A percentile compares a stretch with the other conserved stretches of the same genome.
phyloP scores from a whole-genome alignment of 2,329 filamentous ascomycete species.

The Sphaerostilbella broomeana region DNA sequence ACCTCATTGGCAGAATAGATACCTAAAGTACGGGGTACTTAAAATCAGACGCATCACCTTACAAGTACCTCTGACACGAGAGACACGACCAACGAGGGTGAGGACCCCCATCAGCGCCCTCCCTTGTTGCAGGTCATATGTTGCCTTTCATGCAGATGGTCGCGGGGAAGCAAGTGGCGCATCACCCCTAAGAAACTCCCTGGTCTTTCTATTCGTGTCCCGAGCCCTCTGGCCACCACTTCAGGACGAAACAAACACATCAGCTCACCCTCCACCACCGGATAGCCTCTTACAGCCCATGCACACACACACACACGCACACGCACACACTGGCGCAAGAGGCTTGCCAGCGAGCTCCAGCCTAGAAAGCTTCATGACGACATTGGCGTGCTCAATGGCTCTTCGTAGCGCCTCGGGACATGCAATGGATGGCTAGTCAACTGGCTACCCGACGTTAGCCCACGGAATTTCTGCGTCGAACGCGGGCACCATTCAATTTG shows the following conservation, averaged over 20 bases:
- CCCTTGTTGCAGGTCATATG: not conserved
- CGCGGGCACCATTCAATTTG: conserved; percentile 5
- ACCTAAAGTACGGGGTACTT: too few species aligned
- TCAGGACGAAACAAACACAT: not conserved
- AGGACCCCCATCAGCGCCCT: too few species aligned
- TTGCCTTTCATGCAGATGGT: conserved; percentile 9
- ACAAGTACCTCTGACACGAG: too few species aligned
- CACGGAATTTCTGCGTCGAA: conserved; percentile 5
- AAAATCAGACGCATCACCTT: too few species aligned
- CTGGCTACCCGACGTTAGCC: too few species aligned
- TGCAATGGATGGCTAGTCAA: too few species aligned
- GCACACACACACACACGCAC: too few species aligned
- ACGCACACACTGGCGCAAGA: too few species aligned
- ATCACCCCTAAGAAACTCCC: conserved; percentile 1
- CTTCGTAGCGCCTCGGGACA: conserved; percentile 4
- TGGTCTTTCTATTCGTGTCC: not conserved
- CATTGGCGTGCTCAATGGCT: conserved; percentile 1
- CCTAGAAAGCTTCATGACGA: conserved; percentile 9
- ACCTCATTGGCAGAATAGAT: too few species aligned
- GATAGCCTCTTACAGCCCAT: conserved; percentile 6
- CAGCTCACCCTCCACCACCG: conserved; percentile 10
- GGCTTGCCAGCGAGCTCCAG: not conserved
- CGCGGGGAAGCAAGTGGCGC: conserved; percentile 11
- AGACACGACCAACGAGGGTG: too few species aligned
- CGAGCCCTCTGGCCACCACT: not conserved